phyloP scores from a whole-genome alignment of 2,329 filamentous ascomycete species.

The Metarhizium humberi region DNA sequence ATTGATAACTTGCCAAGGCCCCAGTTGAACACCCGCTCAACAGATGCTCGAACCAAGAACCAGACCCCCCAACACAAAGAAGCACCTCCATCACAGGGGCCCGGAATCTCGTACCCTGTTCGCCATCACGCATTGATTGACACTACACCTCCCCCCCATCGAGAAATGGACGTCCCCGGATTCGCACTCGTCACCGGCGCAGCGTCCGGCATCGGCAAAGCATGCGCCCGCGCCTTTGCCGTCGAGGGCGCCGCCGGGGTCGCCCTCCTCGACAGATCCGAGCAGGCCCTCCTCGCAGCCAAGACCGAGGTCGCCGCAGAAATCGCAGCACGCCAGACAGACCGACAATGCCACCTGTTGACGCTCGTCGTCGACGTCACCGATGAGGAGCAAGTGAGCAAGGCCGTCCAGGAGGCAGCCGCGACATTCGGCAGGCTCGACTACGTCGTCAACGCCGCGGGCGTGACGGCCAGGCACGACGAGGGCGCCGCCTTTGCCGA shows the following conservation, averaged over 20 bases:
- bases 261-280: constrained; percentile 17
- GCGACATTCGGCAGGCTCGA: constrained; percentile 26
- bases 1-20: no score
- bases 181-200: constrained; percentile 21
- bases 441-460: constrained; percentile 31
- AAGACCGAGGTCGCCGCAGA: constrained; percentile 13
- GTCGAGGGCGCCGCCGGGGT: constrained; percentile 18
- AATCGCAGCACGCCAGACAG: neutral
- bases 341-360: neutral
- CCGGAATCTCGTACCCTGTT: no score
- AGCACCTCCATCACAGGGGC: no score
- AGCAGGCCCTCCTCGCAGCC: constrained; percentile 9
- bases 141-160: no score
- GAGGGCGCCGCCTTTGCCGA: constrained; percentile 25
- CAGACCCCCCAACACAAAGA: no score
- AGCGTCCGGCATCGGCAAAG: constrained; percentile 21
- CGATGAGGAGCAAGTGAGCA: constrained; percentile 14
- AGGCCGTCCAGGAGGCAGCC: constrained; percentile 16
- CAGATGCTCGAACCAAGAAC: no score
- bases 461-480: constrained; percentile 26
- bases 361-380: constrained; percentile 17
- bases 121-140: no score
- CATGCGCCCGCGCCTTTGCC: constrained; percentile 19
- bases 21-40: no score
- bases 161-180: constrained; percentile 18